Conservation (phyloP, 106 monocot genomes). For the Allium fistulosum region DNA sequence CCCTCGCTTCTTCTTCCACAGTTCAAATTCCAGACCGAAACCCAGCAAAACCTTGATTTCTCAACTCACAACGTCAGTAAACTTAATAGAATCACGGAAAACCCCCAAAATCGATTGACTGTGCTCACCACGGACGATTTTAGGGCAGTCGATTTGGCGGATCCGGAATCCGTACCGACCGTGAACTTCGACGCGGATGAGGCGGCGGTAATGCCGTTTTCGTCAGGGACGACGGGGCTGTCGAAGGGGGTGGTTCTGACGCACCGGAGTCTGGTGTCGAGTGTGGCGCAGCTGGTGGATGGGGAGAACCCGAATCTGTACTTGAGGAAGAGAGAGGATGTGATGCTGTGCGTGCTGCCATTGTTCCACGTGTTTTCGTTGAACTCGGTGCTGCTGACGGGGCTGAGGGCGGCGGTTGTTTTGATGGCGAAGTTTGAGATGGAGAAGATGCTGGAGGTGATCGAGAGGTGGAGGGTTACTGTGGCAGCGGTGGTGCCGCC, state of each 20-base stretch:
- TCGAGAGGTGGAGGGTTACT: slow-evolving; percentile 51
- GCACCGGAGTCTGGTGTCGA: too few relatives aligned
- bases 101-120: too few relatives aligned
- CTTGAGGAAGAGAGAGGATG: slow-evolving; percentile 38
- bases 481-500: slow-evolving; percentile 91
- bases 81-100: too few relatives aligned
- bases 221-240: too few relatives aligned
- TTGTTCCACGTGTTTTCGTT: slow-evolving; percentile 89
- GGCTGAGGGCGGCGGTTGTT: slow-evolving; percentile 61
- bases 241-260: too few relatives aligned
- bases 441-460: slow-evolving; percentile 38
- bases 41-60: too few relatives aligned
- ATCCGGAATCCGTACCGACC: slow-evolving; percentile 14
- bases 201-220: too few relatives aligned
- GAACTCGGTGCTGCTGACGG: slow-evolving; percentile 77
- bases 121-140: slow-evolving; percentile 60
- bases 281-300: slow-evolving; percentile 89
- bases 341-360: slow-evolving; percentile 87
- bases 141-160: slow-evolving; percentile 13
- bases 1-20: too few relatives aligned
- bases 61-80: too few relatives aligned
- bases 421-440: slow-evolving; percentile 90
- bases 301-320: slow-evolving; percentile 88
- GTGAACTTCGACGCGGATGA: too few relatives aligned
- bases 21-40: too few relatives aligned